Evolutionary conservation across 1,284 basidiomycete species (phyloP).

Genomic region (Athelia sp.): DNA sequence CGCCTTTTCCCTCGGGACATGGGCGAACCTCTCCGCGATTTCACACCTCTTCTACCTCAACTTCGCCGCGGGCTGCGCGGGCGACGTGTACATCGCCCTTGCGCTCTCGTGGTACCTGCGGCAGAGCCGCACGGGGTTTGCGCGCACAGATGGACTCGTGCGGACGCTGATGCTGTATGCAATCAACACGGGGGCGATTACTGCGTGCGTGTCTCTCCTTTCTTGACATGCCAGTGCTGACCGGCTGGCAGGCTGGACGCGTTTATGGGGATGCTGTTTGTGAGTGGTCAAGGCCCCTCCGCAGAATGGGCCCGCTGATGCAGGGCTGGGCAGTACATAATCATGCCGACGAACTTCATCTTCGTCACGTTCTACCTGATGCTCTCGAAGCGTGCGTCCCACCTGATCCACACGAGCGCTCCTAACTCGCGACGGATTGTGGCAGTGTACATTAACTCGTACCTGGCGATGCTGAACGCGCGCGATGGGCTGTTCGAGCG

Average conservation of each 20-base stretch:
- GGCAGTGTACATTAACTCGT: slow-evolving; percentile 48
- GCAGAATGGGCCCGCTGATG: slow-evolving; percentile 17
- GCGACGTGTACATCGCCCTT: slow-evolving; percentile 38
- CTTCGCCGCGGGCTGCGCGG: slow-evolving; percentile 34
- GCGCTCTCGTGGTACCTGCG: slow-evolving; percentile 36
- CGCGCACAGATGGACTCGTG: slow-evolving; percentile 37
- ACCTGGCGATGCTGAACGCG: slow-evolving; percentile 42
- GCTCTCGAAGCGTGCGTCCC: slow-evolving; percentile 42
- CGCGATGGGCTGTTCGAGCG: slow-evolving; percentile 32
- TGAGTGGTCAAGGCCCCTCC: not conserved
- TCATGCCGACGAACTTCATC: slow-evolving; percentile 45
- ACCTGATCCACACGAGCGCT: slow-evolving; percentile 1
- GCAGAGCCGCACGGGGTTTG: slow-evolving; percentile 37
- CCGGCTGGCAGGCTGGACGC: slow-evolving; percentile 22
- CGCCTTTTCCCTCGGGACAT: too few species aligned
- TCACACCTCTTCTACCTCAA: slow-evolving; percentile 30
- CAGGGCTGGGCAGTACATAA: slow-evolving; percentile 26
- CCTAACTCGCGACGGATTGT: not conserved
- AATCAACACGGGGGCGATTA: slow-evolving; percentile 42
- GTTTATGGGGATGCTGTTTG: slow-evolving; percentile 31
- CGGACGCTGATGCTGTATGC: slow-evolving; percentile 37
- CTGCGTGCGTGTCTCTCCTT: slow-evolving; percentile 36
- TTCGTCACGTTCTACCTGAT: slow-evolving; percentile 49
- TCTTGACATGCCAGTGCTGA: not conserved
- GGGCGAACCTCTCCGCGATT: too few species aligned